Percentiles rank a stretch among this genome's conserved stretches.
These are phyloP conservation scores for Acrasis kona DNA, from an alignment of 78 protist genomes.

Conservation along the genomic window DNA sequence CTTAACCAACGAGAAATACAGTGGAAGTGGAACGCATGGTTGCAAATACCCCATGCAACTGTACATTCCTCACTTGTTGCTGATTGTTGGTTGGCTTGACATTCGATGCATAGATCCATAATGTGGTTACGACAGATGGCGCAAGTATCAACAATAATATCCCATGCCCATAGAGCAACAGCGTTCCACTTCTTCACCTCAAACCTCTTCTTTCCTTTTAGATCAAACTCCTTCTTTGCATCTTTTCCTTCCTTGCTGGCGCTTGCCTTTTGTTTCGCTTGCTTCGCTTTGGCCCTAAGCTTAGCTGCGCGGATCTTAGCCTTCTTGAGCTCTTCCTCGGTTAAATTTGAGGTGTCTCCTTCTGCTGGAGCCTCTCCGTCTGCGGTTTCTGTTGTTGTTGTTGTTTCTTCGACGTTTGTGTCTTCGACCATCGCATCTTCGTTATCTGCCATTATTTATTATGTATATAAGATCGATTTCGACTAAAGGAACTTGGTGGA, in stretches of 20 bases:
- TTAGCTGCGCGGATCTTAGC: not conserved
- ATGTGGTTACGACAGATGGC: constrained; percentile 96
- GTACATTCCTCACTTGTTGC: constrained; percentile 89
- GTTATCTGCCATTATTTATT: no score
- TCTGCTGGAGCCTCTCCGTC: not conserved
- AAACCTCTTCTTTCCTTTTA: constrained; percentile 52
- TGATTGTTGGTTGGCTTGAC: constrained; percentile 90
- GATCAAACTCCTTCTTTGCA: not conserved
- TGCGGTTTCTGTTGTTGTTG: not conserved
- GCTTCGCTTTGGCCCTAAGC: not conserved
- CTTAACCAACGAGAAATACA: constrained; percentile 95
- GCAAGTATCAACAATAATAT: constrained; percentile 90
- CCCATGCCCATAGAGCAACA: constrained; percentile 96
- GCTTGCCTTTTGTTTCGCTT: not conserved
- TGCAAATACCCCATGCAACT: constrained; percentile 98
- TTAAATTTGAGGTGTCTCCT: not conserved
- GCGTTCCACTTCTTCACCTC: constrained; percentile 95
- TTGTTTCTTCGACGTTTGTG: not conserved
- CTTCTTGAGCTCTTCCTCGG: not conserved
- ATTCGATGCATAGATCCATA: constrained; percentile 93
- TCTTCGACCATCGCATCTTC: not conserved
- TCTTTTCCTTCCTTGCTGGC: not conserved
- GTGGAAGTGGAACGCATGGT: constrained; percentile 96
- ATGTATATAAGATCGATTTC: no score
- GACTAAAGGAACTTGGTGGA: no score